phyloP scores from a whole-genome alignment of 2,329 filamentous ascomycete species.

The Aspergillus vadensis region DNA sequence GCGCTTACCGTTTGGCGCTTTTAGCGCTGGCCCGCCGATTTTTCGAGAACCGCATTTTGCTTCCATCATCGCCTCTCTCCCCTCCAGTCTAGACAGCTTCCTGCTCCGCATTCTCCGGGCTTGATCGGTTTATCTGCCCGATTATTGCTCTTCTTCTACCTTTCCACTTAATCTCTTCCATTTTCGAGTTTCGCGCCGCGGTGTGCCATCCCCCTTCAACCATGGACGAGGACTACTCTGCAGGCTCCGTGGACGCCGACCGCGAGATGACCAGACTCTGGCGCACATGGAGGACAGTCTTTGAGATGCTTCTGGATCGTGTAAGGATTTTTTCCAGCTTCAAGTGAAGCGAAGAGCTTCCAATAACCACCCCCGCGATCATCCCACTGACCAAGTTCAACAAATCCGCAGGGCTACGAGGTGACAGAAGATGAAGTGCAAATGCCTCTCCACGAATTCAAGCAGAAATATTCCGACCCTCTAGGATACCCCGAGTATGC shows the following conservation, averaged over 20 bases:
- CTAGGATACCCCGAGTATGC: constrained; percentile 76
- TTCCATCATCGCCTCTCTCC: constrained; percentile 12
- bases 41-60: constrained; percentile 27
- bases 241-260: constrained; percentile 41
- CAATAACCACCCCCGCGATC: not conserved
- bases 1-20: constrained; percentile 29
- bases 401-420: constrained; percentile 75
- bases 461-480: constrained; percentile 67
- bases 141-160: constrained; percentile 12
- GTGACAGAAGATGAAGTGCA: constrained; percentile 85
- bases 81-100: constrained; percentile 14
- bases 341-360: not conserved
- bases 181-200: constrained; percentile 12
- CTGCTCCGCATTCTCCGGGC: not conserved
- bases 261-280: constrained; percentile 69
- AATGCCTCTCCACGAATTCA: constrained; percentile 82
- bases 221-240: constrained; percentile 45
- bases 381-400: not conserved
- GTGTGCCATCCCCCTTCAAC: constrained; percentile 11
- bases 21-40: constrained; percentile 34
- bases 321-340: constrained; percentile 55
- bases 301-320: constrained; percentile 91
- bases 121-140: constrained; percentile 26
- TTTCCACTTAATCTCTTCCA: constrained; percentile 9
- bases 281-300: constrained; percentile 89